Percentiles rank a stretch among this genome's conserved stretches.
phyloP scores from a whole-genome alignment of 352 stramenopile genomes.

The Globisporangium nagaii region DNA sequence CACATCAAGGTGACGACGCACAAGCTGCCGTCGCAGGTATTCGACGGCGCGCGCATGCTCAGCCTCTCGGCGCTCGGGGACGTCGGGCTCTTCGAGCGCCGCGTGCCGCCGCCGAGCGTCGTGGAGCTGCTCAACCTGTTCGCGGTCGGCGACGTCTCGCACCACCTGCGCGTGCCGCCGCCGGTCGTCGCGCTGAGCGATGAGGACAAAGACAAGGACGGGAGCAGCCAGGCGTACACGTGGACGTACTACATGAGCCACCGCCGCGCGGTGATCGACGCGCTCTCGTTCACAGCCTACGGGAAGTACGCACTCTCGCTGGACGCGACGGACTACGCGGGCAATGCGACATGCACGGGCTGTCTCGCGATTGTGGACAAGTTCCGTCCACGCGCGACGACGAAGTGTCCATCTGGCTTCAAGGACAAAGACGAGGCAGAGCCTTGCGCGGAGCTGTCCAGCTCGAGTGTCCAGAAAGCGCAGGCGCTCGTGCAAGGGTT shows the following conservation, averaged over 20 bases:
- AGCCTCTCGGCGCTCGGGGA: conserved; percentile 10
- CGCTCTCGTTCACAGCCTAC: conserved; percentile 32
- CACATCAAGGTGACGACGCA: neutral
- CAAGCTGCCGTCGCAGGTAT: conserved; percentile 4
- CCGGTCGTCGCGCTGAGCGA: conserved; percentile 16
- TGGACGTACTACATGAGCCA: conserved; percentile 57
- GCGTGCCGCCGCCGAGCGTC: conserved; percentile 1
- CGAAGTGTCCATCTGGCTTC: conserved; percentile 22
- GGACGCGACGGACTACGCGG: conserved; percentile 38
- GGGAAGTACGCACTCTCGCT: conserved; percentile 56
- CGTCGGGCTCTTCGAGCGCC: conserved; percentile 9
- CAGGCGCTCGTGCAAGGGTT: conserved; percentile 21
- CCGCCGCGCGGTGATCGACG: conserved; percentile 28
- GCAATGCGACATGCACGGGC: conserved; percentile 31
- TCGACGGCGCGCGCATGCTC: conserved; percentile 9
- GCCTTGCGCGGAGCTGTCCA: conserved; percentile 19
- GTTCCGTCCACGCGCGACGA: conserved; percentile 37
- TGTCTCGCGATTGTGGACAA: conserved; percentile 58
- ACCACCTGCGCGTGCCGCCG: conserved; percentile 1
- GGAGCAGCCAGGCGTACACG: conserved; percentile 11
- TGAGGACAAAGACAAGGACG: neutral
- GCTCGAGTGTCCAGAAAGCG: conserved; percentile 22
- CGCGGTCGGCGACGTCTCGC: conserved; percentile 10
- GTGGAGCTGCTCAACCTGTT: conserved; percentile 15
- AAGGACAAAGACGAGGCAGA: conserved; percentile 1